phyloP scores from a whole-genome alignment of 192 early-diverging fungal species.

The Rhizophagus sp. region DNA sequence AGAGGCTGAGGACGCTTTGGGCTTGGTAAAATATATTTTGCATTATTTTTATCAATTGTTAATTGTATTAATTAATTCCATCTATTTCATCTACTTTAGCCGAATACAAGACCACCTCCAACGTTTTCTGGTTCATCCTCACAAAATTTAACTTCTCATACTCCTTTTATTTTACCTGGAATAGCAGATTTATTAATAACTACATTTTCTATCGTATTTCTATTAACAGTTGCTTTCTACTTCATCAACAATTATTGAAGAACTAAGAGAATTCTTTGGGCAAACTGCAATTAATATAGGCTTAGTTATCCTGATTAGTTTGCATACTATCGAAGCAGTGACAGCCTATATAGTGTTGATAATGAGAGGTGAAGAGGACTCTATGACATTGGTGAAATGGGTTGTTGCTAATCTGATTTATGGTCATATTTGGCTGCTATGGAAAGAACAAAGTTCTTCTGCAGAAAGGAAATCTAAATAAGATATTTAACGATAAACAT shows the following conservation, averaged over 20 bases:
- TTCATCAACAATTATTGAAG: conserved; percentile 4
- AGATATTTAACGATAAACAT: not conserved
- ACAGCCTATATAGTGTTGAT: conserved; percentile 29
- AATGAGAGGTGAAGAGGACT: conserved; percentile 35
- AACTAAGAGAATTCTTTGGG: conserved; percentile 3
- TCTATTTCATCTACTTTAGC: conserved; percentile 32
- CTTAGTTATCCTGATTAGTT: not conserved
- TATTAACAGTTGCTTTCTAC: conserved; percentile 17
- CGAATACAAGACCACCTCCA: conserved; percentile 40
- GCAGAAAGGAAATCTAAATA: not conserved
- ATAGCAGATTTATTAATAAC: not conserved
- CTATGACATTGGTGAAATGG: conserved; percentile 37
- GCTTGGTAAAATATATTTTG: conserved; percentile 36
- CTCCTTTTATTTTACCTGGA: conserved; percentile 18
- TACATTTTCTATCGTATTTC: not conserved
- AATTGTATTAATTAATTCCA: not conserved
- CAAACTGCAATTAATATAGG: not conserved
- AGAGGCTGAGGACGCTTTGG: conserved; percentile 47
- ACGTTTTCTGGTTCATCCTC: conserved; percentile 37
- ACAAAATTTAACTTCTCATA: conserved; percentile 30
- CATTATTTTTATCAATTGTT: not conserved
- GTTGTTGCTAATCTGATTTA: conserved; percentile 31
- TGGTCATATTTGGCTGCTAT: conserved; percentile 26
- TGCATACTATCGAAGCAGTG: conserved; percentile 35
- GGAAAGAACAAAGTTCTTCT: not conserved